Evolutionary conservation across 73 alveolate species (phyloP).

Genomic region (Uronychia setigera): DNA sequence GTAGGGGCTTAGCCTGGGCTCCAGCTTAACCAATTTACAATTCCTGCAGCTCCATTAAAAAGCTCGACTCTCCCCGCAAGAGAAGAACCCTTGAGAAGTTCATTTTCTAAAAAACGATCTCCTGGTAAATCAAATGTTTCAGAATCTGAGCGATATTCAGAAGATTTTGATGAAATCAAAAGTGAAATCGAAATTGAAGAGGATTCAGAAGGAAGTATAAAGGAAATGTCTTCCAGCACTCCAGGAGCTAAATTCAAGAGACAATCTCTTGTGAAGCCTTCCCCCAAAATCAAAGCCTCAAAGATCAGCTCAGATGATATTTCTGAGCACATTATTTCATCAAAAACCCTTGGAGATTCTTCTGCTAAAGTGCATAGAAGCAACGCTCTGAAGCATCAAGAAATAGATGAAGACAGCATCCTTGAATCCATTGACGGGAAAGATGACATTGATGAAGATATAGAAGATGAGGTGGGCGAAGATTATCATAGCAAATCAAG

Average conservation of each 20-base stretch:
- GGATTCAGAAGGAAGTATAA: not conserved
- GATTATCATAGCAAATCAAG: conserved; percentile 5
- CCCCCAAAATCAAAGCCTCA: not conserved
- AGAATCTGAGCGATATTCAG: not conserved
- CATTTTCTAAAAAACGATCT: not conserved
- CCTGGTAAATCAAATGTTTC: not conserved
- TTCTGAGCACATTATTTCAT: not conserved
- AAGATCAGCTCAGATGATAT: not conserved
- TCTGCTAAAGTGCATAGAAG: not conserved
- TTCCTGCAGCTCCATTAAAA: not conserved
- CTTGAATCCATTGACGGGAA: not conserved
- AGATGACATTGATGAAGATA: not conserved
- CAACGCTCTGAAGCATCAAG: not conserved
- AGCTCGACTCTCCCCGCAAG: no score
- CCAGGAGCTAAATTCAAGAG: not conserved
- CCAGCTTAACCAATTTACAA: not conserved
- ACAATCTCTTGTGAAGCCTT: not conserved
- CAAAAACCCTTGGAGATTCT: not conserved
- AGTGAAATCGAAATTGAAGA: not conserved
- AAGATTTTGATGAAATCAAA: not conserved
- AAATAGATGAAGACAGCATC: not conserved
- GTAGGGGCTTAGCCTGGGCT: not conserved
- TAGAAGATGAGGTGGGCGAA: conserved; percentile 12
- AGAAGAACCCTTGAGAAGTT: no score
- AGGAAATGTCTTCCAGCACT: not conserved